Evolutionary conservation across 345 rosid species (phyloP), one percentile per base, ranked within the genome.

Genomic region (Boechera divaricarpa): DNA sequence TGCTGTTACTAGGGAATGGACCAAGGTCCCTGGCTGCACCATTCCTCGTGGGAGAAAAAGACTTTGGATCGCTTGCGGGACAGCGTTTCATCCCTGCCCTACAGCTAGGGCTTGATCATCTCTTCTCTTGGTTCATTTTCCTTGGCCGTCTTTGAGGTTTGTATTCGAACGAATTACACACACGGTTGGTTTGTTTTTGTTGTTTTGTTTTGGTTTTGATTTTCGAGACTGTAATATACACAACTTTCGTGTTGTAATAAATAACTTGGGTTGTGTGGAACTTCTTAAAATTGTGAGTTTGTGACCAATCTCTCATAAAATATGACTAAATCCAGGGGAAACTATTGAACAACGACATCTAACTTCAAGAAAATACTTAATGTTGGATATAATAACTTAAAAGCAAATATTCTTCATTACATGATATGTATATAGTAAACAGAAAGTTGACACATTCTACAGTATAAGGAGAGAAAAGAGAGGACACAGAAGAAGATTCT

Each of bases 1-100:
- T 80, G 86, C 82, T 76, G 77, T 70, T 53, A 92, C 85, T 79
- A 75, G 79, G 85, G 97, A 95, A 72, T 95, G 99, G 97, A 69
- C 73, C 51, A 89, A 91, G 85, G 94, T 92, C 77, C 98, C 99
- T 12, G 87, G 91, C 56, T 95, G 96, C 45, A 53, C 83, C 51
- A 87, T 89, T 70, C 98, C 97, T 2, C 82, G 84, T 10, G 91
- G 93, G 60, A 86, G 86, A 62, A 95, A 87, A 82, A 76, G 96
- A 67, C 98, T 87, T 71, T 92, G 98, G 99, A 88, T 95, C 56
- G 94, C 98, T 0, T 91, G 94, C 2, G 98, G 99, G 36, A 87
- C 99, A 31, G 94, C 97, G 31, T 95, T 95, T 79, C 79, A 87
- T 42, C 98, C 99, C 1, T 89, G 91, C 81, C 85, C 85, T 28